phyloP scores from a whole-genome alignment of 2,329 filamentous ascomycete species.

The Alternaria sp. region DNA sequence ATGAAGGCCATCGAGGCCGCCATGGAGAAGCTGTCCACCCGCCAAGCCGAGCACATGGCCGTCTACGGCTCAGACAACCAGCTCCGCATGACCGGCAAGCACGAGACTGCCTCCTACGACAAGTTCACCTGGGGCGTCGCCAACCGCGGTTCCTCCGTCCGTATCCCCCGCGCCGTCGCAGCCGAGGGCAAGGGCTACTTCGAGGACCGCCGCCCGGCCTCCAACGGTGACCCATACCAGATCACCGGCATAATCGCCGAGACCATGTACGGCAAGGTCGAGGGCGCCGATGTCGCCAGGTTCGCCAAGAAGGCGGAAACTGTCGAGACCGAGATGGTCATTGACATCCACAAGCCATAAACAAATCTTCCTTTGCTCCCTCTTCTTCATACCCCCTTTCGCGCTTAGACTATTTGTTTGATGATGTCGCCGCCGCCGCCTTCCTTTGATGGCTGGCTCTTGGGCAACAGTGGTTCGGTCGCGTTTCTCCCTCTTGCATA shows the following conservation, averaged over 20 bases:
- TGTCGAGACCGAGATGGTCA: constrained; percentile 45
- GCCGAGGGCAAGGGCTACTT: constrained; percentile 95
- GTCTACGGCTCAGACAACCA: constrained; percentile 98
- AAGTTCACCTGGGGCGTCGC: constrained; percentile 93
- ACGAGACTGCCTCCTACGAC: constrained; percentile 95
- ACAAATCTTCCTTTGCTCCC: background rate
- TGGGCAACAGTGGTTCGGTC: background rate
- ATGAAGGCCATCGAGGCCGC: constrained; percentile 91
- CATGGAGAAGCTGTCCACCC: constrained; percentile 63
- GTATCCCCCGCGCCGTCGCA: constrained; percentile 84
- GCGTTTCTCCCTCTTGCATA: background rate
- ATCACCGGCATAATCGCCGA: constrained; percentile 82
- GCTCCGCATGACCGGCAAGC: constrained; percentile 85
- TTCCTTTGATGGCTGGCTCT: background rate
- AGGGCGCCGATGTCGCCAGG: constrained; percentile 55
- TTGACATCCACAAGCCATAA: constrained; percentile 37
- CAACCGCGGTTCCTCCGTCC: constrained; percentile 92
- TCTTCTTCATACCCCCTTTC: constrained; percentile 21
- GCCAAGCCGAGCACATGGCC: constrained; percentile 69
- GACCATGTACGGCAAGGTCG: constrained; percentile 62
- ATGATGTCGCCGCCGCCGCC: background rate
- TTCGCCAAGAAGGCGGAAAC: constrained; percentile 45
- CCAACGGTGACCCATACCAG: constrained; percentile 87
- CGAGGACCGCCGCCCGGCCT: constrained; percentile 71
- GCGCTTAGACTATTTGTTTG: background rate